A percentile compares a stretch with the other conserved stretches of the same genome.
Conservation (phyloP, 2,329 filamentous ascomycete genomes). For the Paradendryphiella salina region DNA sequence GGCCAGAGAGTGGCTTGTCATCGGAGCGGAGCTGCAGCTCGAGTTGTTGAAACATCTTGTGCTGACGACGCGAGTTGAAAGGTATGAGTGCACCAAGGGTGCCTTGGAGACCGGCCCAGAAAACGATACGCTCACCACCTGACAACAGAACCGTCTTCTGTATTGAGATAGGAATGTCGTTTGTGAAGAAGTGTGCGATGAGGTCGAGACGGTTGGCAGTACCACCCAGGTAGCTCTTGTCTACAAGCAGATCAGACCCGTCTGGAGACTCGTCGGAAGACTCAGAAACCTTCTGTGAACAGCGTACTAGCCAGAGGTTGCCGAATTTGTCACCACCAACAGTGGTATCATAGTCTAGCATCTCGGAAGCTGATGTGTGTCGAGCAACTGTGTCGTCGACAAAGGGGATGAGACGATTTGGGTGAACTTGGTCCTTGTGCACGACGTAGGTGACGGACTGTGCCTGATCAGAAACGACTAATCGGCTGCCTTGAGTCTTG, state of each 20-base stretch:
- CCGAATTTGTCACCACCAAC: constrained; percentile 98
- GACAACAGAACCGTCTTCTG: constrained; percentile 88
- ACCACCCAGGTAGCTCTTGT: constrained; percentile 86
- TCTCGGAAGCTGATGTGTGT: constrained; percentile 87
- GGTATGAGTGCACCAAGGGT: constrained; percentile 93
- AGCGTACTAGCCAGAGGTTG: constrained; percentile 90
- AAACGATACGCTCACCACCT: constrained; percentile 84
- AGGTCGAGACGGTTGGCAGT: constrained; percentile 81
- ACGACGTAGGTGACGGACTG: constrained; percentile 91
- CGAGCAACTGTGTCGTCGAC: constrained; percentile 85
- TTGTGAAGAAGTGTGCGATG: constrained; percentile 85
- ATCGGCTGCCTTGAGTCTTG: constrained; percentile 86
- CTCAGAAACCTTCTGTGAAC: constrained; percentile 80
- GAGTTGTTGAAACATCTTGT: constrained; percentile 95
- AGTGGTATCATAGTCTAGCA: constrained; percentile 97
- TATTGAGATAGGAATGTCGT: constrained; percentile 90
- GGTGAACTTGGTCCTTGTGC: constrained; percentile 75
- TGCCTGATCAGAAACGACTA: constrained; percentile 89
- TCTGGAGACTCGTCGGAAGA: constrained; percentile 91
- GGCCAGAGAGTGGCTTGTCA: constrained; percentile 82
- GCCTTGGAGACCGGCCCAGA: constrained; percentile 94
- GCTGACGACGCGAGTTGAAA: constrained; percentile 87
- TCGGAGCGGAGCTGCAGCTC: constrained; percentile 79
- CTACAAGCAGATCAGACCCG: constrained; percentile 87
- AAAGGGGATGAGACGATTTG: constrained; percentile 91